A percentile compares a stretch with the other conserved stretches of the same genome.
Evolutionary conservation across 495 filamentous ascomycete species (phyloP).

Genomic region (Tuber indicum): DNA sequence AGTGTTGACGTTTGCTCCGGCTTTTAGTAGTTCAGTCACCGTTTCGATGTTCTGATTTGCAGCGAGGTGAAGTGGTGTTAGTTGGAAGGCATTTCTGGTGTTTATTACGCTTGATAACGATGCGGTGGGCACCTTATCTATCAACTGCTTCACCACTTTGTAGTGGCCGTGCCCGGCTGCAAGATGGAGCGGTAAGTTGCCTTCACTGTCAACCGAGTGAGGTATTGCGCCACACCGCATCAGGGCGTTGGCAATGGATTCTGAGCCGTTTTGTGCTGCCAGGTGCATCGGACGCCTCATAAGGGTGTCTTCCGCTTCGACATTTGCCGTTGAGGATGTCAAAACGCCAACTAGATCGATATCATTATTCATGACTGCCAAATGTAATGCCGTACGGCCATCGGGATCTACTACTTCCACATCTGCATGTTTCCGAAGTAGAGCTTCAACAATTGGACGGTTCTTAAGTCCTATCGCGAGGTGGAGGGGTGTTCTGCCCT

Average conservation of each 20-base stretch:
- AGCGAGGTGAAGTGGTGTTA: neutral
- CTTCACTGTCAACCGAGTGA: neutral
- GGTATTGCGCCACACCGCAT: neutral
- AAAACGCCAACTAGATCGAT: neutral
- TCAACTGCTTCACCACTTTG: neutral
- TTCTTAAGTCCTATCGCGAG: slow-evolving; percentile 17
- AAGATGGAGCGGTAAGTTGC: slow-evolving; percentile 18
- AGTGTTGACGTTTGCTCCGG: neutral
- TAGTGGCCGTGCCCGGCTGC: slow-evolving; percentile 15
- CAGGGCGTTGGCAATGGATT: neutral
- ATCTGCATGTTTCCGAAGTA: slow-evolving; percentile 6
- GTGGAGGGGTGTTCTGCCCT: slow-evolving; percentile 35
- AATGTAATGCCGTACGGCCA: slow-evolving; percentile 30
- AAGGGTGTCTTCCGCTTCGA: neutral
- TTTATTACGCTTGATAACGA: neutral
- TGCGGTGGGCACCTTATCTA: neutral
- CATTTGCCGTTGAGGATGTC: neutral
- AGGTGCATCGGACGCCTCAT: slow-evolving; percentile 7
- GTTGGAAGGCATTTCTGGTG: neutral
- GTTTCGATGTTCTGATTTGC: neutral
- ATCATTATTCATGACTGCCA: slow-evolving; percentile 7
- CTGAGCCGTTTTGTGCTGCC: slow-evolving; percentile 6
- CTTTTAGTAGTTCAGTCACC: neutral
- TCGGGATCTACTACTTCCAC: slow-evolving; percentile 9
- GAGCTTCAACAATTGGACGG: neutral